Evolutionary conservation across 805 yeast genomes (phyloP).

Genomic region (Yamadazyma scolyti): DNA sequence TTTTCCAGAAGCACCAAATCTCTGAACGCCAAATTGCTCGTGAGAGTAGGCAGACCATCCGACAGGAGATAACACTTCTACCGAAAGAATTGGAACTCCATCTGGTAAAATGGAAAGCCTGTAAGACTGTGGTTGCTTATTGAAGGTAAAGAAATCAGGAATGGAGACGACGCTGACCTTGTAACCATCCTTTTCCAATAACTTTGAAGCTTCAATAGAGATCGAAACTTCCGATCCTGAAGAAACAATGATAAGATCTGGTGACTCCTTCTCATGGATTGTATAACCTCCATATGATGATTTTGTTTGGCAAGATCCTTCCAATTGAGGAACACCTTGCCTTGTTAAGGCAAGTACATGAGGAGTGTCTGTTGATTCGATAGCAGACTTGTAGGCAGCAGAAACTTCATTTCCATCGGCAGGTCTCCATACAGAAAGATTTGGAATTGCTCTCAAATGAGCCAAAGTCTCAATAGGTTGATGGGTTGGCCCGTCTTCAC

Average conservation of each 20-base stretch:
- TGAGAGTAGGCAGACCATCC: constrained; percentile 97
- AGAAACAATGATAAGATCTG: constrained; percentile 72
- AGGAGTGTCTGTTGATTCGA: constrained; percentile 63
- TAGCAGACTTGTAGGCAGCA: constrained; percentile 72
- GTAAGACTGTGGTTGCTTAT: constrained; percentile 77
- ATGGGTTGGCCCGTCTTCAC: constrained; percentile 94
- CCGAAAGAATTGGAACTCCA: constrained; percentile 87
- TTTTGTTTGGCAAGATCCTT: constrained; percentile 86
- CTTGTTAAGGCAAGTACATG: constrained; percentile 74
- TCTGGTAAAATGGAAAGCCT: constrained; percentile 87
- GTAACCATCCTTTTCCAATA: constrained; percentile 61
- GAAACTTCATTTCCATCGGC: constrained; percentile 89
- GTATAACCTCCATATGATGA: constrained; percentile 95
- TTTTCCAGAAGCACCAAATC: constrained; percentile 96
- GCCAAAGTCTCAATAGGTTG: constrained; percentile 89
- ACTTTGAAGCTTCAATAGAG: constrained; percentile 78
- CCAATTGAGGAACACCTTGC: constrained; percentile 90
- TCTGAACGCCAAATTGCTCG: constrained; percentile 92
- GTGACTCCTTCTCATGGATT: constrained; percentile 50
- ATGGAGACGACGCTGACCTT: constrained; percentile 83
- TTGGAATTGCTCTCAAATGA: constrained; percentile 82
- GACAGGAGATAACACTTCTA: constrained; percentile 86
- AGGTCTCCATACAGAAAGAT: constrained; percentile 85
- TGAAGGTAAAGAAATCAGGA: constrained; percentile 91
- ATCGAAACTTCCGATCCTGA: constrained; percentile 94